phyloP scores from a whole-genome alignment of 169 alveolate species.

The Plasmodium inui region DNA sequence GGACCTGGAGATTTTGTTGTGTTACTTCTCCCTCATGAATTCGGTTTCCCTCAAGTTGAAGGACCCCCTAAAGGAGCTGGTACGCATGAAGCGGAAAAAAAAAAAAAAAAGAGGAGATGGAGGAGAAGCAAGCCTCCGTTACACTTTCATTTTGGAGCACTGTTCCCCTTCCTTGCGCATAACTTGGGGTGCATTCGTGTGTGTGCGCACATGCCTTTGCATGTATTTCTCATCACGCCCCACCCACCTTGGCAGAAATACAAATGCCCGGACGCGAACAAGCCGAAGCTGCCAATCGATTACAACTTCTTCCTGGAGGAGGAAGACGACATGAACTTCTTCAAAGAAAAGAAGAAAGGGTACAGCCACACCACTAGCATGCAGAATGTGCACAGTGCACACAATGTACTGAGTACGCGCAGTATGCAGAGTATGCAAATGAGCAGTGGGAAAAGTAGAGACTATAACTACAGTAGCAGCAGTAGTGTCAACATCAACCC shows the following conservation, averaged over 20 bases:
- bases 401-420: neutral
- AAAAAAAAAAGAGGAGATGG: neutral
- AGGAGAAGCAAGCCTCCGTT: neutral
- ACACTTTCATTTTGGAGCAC: neutral
- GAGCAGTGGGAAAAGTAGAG: neutral
- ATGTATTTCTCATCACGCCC: neutral
- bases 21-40: constrained; percentile 72
- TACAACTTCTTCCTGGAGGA: constrained; percentile 59
- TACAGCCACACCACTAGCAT: neutral
- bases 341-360: constrained; percentile 30
- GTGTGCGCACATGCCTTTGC: neutral
- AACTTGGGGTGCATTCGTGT: neutral
- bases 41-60: constrained; percentile 53
- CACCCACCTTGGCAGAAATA: neutral
- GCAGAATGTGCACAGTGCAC: neutral
- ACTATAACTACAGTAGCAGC: neutral
- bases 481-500: constrained; percentile 7
- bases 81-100: neutral
- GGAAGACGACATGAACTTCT: constrained; percentile 64
- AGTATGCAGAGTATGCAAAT: neutral
- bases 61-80: constrained; percentile 69
- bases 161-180: neutral
- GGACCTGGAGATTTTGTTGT: constrained; percentile 54
- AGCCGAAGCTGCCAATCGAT: constrained; percentile 18
- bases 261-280: constrained; percentile 21